phyloP scores from a whole-genome alignment of 2,329 filamentous ascomycete species.

The Trichothecium sympodiale region DNA sequence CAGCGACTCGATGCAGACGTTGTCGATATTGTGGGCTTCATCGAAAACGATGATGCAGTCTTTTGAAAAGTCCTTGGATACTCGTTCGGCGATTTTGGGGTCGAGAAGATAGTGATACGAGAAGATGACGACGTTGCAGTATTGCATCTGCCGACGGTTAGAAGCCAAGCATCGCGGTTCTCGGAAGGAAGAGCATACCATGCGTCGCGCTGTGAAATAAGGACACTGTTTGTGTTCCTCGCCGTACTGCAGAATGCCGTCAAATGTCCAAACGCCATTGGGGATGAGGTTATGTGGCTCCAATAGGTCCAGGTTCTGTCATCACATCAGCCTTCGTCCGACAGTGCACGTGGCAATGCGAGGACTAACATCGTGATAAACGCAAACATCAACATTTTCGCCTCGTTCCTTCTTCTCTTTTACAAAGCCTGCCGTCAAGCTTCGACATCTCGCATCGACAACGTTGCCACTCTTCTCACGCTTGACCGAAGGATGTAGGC shows the following conservation, averaged over 20 bases:
- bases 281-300: conserved; percentile 93
- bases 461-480: conserved; percentile 89
- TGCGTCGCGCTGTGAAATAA: conserved; percentile 89
- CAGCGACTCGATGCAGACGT: conserved; percentile 94
- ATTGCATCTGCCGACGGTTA: conserved; percentile 62
- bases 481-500: conserved; percentile 91
- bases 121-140: conserved; percentile 99
- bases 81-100: conserved; percentile 91
- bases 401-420: conserved; percentile 95
- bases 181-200: conserved; percentile 47
- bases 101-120: conserved; percentile 98
- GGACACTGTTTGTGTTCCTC: conserved; percentile 95
- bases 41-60: conserved; percentile 99
- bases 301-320: conserved; percentile 77
- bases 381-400: conserved; percentile 86
- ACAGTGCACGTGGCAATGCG: not conserved
- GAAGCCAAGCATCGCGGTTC: no score
- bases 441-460: conserved; percentile 92
- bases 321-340: conserved; percentile 8
- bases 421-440: conserved; percentile 90
- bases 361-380: conserved; percentile 74
- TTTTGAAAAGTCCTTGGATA: conserved; percentile 91
- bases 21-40: conserved; percentile 98
- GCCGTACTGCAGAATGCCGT: conserved; percentile 78
- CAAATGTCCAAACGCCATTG: conserved; percentile 90